Evolutionary conservation across 768 basidiomycete species (phyloP), one percentile per base, ranked within the genome.

Genomic region (Leccinum subtestaceum): DNA sequence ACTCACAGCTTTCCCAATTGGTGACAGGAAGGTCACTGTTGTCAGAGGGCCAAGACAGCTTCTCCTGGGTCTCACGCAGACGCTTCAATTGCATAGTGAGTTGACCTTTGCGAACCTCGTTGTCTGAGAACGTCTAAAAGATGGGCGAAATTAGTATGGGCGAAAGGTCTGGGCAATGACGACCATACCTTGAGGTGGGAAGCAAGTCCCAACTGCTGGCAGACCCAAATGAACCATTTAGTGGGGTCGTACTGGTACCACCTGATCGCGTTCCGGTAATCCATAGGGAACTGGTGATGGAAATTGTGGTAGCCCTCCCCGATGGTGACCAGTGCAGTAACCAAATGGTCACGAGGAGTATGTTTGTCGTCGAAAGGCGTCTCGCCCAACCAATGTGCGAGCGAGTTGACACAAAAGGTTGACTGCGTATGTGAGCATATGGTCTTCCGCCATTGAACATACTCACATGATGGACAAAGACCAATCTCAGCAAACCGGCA

Each of bases 221-320:
- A 79, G 51, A 77, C 75, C 72, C 74, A 76, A 68, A 88, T 88
- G 73, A 88, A 86, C 95, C 94, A 95, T 76, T 96, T 95, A 4
- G 94, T 95, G 4, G 93, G 93, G 70, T 95, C 92, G 67, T 93
- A 94, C 72, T 95, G 93, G 70, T 85, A 85, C 86, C 87, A 88
- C 74, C 81, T 93, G 80, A 96, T 93, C 57, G 95, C 95, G 69
- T 96, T 96, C 25, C 95, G 84, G 78, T 95, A 98, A 74, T 98
- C 95, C 91, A 93, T 93, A 7, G 95, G 95, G 84, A 96, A 96
- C 59, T 84, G 85, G 70, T 98, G 95, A 77, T 98, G 95, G 84
- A 96, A 96, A 76, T 98, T 98, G 81, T 98, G 95, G 78, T 98
- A 98, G 15, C 95, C 95, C 74, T 98, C 95, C 55, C 95, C 95